Percentiles rank a stretch among this genome's conserved stretches.
These are phyloP conservation scores for Heritiera littoralis DNA, from an alignment of 345 rosid genomes.

Conservation along the genomic window DNA sequence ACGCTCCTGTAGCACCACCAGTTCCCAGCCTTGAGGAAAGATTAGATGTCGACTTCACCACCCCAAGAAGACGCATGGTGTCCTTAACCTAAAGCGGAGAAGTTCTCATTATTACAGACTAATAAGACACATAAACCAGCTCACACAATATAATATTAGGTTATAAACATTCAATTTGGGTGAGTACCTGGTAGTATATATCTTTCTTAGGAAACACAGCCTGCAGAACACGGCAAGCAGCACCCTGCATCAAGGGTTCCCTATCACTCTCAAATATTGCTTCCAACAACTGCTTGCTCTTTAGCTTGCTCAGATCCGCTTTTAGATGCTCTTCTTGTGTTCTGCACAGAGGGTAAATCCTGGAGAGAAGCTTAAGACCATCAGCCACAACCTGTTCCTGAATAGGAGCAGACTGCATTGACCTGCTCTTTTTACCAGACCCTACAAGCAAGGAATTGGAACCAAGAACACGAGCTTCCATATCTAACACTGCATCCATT, in stretches of 20 bases:
- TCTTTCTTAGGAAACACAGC: slow-evolving; percentile 83
- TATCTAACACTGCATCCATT: slow-evolving; percentile 83
- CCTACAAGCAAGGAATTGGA: slow-evolving; percentile 63
- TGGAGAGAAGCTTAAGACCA: slow-evolving; percentile 83
- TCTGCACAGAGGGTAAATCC: slow-evolving; percentile 56
- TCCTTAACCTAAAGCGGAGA: slow-evolving; percentile 69
- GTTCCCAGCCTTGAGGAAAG: slow-evolving; percentile 78
- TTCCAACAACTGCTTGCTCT: slow-evolving; percentile 82
- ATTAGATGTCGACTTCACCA: slow-evolving; percentile 73
- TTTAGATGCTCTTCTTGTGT: slow-evolving; percentile 59
- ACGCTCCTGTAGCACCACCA: slow-evolving; percentile 68
- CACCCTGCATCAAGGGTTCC: slow-evolving; percentile 86
- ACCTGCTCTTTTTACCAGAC: slow-evolving; percentile 65
- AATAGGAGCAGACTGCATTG: slow-evolving; percentile 63
- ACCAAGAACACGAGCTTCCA: slow-evolving; percentile 96
- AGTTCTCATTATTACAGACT: slow-evolving; percentile 8
- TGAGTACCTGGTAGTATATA: slow-evolving; percentile 73
- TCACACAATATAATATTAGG: not conserved
- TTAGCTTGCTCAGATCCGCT: slow-evolving; percentile 53
- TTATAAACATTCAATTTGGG: not conserved
- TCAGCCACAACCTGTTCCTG: slow-evolving; percentile 94
- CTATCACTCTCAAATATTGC: slow-evolving; percentile 85
- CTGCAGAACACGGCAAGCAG: slow-evolving; percentile 87
- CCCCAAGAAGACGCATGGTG: slow-evolving; percentile 90
- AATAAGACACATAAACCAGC: not conserved